phyloP scores from a whole-genome alignment of 768 basidiomycete species.

The Suillus variegatus region DNA sequence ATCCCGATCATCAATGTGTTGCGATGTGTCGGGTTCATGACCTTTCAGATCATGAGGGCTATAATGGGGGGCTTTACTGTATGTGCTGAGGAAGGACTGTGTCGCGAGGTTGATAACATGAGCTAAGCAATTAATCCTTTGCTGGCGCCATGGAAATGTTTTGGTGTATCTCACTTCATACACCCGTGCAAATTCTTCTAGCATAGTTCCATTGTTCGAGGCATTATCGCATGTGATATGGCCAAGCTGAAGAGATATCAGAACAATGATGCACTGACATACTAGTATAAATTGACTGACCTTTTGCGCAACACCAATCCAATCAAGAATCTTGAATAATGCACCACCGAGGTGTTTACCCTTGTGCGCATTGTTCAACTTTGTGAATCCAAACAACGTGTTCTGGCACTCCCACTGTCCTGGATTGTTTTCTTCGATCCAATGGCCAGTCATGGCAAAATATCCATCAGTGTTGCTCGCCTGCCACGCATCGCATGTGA shows the following conservation, averaged over 20 bases:
- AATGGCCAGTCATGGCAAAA: not conserved
- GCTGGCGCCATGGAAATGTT: not conserved
- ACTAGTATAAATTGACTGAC: not conserved
- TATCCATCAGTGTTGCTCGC: not conserved
- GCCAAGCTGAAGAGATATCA: conserved; percentile 1
- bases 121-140: not conserved
- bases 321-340: not conserved
- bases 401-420: not conserved
- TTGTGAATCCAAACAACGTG: not conserved
- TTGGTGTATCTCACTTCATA: not conserved
- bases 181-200: not conserved
- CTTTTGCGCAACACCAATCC: not conserved
- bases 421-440: not conserved
- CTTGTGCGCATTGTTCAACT: not conserved
- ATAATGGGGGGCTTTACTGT: not conserved
- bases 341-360: not conserved
- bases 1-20: not conserved
- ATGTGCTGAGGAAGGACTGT: not conserved
- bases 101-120: not conserved
- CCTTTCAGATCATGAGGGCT: not conserved
- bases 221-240: not conserved
- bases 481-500: not conserved
- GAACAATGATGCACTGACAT: not conserved
- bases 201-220: not conserved
- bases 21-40: not conserved